Evolutionary conservation across 306 rosid species (phyloP), one percentile per base, ranked within the genome.

Genomic region (Vicia faba): DNA sequence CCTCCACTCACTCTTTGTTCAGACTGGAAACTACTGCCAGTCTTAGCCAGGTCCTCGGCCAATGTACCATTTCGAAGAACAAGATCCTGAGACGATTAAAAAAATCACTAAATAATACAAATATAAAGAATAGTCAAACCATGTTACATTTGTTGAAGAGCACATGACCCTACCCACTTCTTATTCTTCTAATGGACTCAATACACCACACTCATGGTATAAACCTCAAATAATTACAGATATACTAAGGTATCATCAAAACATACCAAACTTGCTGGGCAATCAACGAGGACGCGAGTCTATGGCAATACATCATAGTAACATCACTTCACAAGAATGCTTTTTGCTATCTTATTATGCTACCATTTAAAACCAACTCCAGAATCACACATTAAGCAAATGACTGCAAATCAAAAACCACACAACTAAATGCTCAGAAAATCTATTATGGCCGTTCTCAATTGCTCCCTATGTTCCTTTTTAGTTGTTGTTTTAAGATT

Each of bases 41-140:
- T 79, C 64, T 83, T 85, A 13, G 95, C 84, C 57, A 88, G 63
- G 61, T 86, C 90, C 84, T 88, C 97, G 4, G 99, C 97, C 95
- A 90, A 73, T 39, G 74, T 78, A 38, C 97, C 84, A 82, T 93
- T 93, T 59, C 95, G 86, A 46, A 80, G 74, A 54, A 86, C 87
- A 55, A 93, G 96, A 77, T 88, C 91, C 99, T 93, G 67, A 53
- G 70, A 67, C 45, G 26, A 55, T 41, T 13, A 69, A 46, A 45
- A 39, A 38, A 48, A 78, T 49, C 70, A 66, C 50, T 51, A 61
- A 64, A 51, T 49, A 66, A 63, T 8, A 68, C 28, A 61, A 64
- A 58, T 25, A 63, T 64, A 15, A 44, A 39, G 60, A 16, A 66
- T 35, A 16, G 61, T 19, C 57, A 50, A 54, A 39, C 23, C 53